Evolutionary conservation across 176 grass and related monocot species (phyloP), one percentile per base, ranked within the genome.

Genomic region (Oryza longistaminata): DNA sequence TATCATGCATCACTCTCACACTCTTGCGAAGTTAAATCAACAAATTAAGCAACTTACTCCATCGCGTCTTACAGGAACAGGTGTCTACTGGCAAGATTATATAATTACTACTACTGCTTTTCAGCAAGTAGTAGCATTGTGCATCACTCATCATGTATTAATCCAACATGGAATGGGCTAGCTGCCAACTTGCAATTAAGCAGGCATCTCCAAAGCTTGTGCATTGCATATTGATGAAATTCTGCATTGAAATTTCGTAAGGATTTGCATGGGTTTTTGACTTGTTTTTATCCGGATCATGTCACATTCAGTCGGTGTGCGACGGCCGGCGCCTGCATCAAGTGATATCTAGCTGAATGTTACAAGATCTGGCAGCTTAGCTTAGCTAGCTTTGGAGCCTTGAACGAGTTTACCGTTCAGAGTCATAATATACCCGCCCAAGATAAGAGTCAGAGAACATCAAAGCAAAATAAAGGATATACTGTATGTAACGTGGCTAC

Each of bases 231-330:
- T 75, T 50, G 43, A 46, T 50, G 43, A 62, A 49, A 45, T 80
- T 44, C 25, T 0, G 66, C 48, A 27, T 31, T 39, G 13, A 21
- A 71, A 61, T 68, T 60, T 70, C 19, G 6, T 12, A 19, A n/a
- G n/a, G 46, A 84, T 77, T 43, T 69, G 64, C 31, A 58, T 85
- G 21, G 21, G 44, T 85, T 85, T 64, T 43, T 7, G 9, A 1
- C 9, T 52, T 17, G 29, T 10, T 69, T 69, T 85, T 46, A 75
- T 64, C 69, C 15, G 39, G 70, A 46, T 65, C 60, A 75, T 48
- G 70, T 65, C 53, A 45, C 34, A 35, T n/a, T 35, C 58, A 75
- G 70, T 65, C 52, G 17, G 52, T 21, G 16, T n/a, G 52, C 52
- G 52, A 17, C 52, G 50, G 52, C 16, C 52, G 16, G 50, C 50